phyloP scores from a whole-genome alignment of 1,284 basidiomycete genomes.

The Lentinula novae-zelandiae region DNA sequence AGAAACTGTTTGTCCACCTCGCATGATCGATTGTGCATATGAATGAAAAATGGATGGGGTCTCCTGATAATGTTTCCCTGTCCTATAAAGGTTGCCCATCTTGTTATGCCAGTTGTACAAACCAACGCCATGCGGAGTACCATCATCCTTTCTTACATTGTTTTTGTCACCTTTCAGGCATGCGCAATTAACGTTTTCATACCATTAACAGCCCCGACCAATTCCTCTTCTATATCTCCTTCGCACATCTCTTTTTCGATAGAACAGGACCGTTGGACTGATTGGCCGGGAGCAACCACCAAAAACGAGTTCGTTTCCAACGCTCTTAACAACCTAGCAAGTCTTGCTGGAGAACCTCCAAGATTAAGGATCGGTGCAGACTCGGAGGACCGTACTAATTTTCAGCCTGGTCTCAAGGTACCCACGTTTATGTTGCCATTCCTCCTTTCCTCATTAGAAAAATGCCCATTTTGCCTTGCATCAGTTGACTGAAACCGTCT shows the following conservation, averaged over 20 bases:
- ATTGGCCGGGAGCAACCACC: slow-evolving; percentile 50
- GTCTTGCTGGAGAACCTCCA: slow-evolving; percentile 51
- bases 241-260: slow-evolving; percentile 63
- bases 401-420: slow-evolving; percentile 38
- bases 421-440: not conserved
- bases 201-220: slow-evolving; percentile 2
- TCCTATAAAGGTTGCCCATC: not conserved
- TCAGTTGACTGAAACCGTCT: slow-evolving; percentile 39
- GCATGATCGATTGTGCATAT: not conserved
- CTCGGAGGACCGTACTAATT: slow-evolving; percentile 61
- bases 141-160: not conserved
- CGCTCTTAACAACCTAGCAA: slow-evolving; percentile 49
- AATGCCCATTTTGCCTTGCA: not conserved
- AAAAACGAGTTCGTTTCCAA: slow-evolving; percentile 56
- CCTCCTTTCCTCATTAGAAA: too few relatives aligned
- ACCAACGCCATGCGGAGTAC: not conserved
- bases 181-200: not conserved
- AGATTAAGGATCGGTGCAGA: slow-evolving; percentile 61
- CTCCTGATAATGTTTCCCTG: not conserved
- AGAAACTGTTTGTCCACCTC: not conserved
- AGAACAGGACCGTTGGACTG: slow-evolving; percentile 64
- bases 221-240: slow-evolving; percentile 27
- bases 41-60: not conserved
- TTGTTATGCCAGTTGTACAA: not conserved
- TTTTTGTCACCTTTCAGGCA: not conserved